Evolutionary conservation across 208 protist species (phyloP).

Genomic region (Eutreptiella sp.): DNA sequence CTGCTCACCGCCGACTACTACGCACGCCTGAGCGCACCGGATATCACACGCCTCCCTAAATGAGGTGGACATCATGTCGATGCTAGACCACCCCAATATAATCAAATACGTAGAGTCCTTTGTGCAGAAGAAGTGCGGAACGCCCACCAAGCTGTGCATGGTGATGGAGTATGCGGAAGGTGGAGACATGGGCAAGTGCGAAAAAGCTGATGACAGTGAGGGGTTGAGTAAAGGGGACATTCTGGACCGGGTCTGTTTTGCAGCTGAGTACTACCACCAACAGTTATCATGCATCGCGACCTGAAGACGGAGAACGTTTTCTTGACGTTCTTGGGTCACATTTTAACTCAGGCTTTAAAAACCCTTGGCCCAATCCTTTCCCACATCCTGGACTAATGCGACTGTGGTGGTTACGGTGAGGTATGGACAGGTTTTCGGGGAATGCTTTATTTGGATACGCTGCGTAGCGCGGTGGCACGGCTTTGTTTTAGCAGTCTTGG

Average conservation of each 20-base stretch:
- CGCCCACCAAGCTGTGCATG: conserved; percentile 55
- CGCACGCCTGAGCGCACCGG: too few species aligned
- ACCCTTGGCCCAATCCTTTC: too few species aligned
- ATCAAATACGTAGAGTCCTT: conserved; percentile 29
- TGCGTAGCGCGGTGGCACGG: too few species aligned
- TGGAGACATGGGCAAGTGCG: conserved; percentile 57
- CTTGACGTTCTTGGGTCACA: conserved; percentile 22
- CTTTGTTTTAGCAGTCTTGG: too few species aligned
- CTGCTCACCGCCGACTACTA: too few species aligned
- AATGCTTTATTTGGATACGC: too few species aligned
- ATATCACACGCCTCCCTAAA: too few species aligned
- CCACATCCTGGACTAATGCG: too few species aligned
- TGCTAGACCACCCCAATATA: conserved; percentile 42
- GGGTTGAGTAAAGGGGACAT: conserved; percentile 31
- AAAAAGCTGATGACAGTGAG: too few species aligned
- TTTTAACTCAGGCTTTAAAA: too few species aligned
- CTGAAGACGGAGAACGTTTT: conserved; percentile 50
- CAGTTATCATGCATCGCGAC: conserved; percentile 41
- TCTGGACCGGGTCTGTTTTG: conserved; percentile 25
- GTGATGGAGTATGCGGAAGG: conserved; percentile 78
- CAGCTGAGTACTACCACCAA: conserved; percentile 30
- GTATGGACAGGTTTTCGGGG: too few species aligned
- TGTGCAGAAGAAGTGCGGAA: conserved; percentile 2
- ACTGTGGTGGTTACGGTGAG: too few species aligned
- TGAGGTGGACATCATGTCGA: conserved; percentile 68